Base-by-base conservation (phyloP, 1,284 basidiomycete species). In the Cryptococcus deneoformans region DNA sequence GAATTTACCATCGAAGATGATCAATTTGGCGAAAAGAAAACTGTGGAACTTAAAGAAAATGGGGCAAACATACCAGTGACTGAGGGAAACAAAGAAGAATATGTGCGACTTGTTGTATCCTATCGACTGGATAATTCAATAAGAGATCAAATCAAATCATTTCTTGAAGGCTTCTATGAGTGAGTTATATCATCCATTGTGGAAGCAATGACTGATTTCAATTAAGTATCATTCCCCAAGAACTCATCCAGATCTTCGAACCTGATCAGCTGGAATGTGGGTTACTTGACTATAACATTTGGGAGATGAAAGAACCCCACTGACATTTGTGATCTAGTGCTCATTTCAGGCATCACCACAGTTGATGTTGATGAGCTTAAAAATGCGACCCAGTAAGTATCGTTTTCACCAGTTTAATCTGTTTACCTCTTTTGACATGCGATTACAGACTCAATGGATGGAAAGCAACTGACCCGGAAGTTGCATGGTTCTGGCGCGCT, bases 401-500 rank as follows among this genome's bases (percentile, higher is more conserved):
- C 48, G 46, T 37, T 29, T 29, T 29, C 29, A 29, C 5, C 29
- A 29, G 29, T 29, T 29, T 29, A 29, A 29, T 4, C 29, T 29
- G 29, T 29, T 29, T 29, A 29, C 29, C 5, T 29, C 29, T 29
- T 29, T 4, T 29, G 29, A 29, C n/a, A 24, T 6, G 29, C n/a
- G 20, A 11, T 39, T 37, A 50, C 57, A 73, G 75, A 60, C 62
- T 79, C 47, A 70, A 70, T 60, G 75, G 76, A 38, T 80, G 75
- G 72, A 75, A 77, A 57, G 44, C 73, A n/a, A 75, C 75, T 11
- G 95, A 99, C 77, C 90, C 94, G 2, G 92, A 95, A 69, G 90
- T 99, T 59, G 87, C 92, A 38, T 99, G 95, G 94, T 98, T 93
- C 88, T 99, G 96, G 96, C 86, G 96, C 65, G 94, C 95, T 2